Evolutionary conservation across 2,329 filamentous ascomycete genomes (phyloP), one percentile per base, ranked within the genome.

Genomic region (Dryadomyces quercivorus): DNA sequence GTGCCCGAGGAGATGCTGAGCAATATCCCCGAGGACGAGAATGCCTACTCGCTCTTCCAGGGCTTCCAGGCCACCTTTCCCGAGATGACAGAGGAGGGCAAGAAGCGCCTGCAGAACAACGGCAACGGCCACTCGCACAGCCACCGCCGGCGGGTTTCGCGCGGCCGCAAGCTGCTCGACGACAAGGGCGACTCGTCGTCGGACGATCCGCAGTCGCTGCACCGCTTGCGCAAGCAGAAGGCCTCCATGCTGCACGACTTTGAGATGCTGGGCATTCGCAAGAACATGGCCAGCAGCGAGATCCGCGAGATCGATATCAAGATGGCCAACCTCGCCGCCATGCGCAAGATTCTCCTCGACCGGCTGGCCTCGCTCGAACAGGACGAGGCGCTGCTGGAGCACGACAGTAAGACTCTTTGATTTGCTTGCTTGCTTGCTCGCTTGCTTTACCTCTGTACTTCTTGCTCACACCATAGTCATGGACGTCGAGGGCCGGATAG

Each of bases 231-330:
- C 68, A 87, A 85, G 65, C 89, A 95, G 61, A 88, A 88, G 67
- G 80, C 85, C 46, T 75, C 80, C 53, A 77, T 96, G 72, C 84
- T 86, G 72, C 90, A 94, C 67, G 81, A 88, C 61, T 75, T 98
- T 61, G 90, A 97, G 65, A 88, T 96, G 81, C 82, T 97, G 72
- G 80, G 85, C 3, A 82, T 97, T 58, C 81, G 93, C 57, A 98
- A 98, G 70, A 95, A 93, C 65, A 96, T 98, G 92, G 92, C 91
- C 61, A 93, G 89, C 63, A 87, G 88, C 59, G 93, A 98, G 69
- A 97, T 98, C 56, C 82, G 84, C 57, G 93, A 98, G 65, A 95
- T 98, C 58, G 93, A 98, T 70, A 91, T 86, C 71, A 98, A 97
- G 70, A 92, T 98, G 59, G 82, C 88, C 57, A 97, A 97, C 67